Evolutionary conservation across 148 eudicot species (phyloP).

Genomic region (Gaultheria prostrata): DNA sequence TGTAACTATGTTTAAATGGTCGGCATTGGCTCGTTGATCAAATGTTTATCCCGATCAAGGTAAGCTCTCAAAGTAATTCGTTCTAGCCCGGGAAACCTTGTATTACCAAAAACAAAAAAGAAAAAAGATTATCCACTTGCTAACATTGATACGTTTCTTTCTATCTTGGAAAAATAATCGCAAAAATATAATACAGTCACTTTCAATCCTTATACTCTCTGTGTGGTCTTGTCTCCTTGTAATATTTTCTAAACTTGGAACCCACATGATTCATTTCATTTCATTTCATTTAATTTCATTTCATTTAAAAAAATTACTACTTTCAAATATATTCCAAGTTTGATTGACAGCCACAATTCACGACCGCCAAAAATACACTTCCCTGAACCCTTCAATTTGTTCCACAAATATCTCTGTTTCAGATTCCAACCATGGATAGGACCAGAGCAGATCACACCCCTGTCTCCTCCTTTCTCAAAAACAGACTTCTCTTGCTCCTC

Average conservation of each 20-base stretch:
- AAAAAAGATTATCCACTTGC: no score
- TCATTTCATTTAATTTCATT: neutral
- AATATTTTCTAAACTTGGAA: neutral
- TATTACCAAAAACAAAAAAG: no score
- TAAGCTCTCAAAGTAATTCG: no score
- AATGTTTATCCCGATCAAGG: no score
- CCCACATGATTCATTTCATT: neutral
- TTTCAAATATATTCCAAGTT: neutral
- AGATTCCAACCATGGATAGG: constrained; percentile 1
- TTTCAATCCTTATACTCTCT: neutral
- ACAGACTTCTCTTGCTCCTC: neutral
- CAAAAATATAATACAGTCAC: neutral
- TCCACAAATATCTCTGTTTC: neutral
- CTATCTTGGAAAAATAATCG: neutral
- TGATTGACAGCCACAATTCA: neutral
- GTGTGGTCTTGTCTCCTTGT: neutral
- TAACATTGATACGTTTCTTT: neutral
- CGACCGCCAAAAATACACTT: neutral
- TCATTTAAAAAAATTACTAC: neutral
- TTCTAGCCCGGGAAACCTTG: no score
- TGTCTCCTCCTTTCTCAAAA: neutral
- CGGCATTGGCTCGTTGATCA: no score
- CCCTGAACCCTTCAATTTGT: neutral
- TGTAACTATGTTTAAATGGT: no score
- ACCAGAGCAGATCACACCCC: neutral